A percentile compares a stretch with the other conserved stretches of the same genome.
Conservation (phyloP, 2,329 filamentous ascomycete species). For the Penicillium sp. region DNA sequence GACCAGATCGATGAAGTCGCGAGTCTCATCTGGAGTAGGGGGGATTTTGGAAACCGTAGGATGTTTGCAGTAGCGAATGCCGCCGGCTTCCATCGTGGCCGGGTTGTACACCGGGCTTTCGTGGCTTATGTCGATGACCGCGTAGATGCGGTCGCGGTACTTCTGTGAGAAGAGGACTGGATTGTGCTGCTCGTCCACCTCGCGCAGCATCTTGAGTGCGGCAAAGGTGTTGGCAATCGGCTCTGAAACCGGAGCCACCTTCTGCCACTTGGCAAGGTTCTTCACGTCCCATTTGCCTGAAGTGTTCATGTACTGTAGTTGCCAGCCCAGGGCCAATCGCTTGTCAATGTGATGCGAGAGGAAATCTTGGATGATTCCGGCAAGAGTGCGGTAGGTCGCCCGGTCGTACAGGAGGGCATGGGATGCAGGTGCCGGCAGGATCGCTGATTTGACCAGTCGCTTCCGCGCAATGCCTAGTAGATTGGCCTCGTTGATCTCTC, state of each 20-base stretch:
- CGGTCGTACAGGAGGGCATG: constrained; percentile 83
- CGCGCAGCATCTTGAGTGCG: constrained; percentile 87
- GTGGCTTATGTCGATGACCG: constrained; percentile 86
- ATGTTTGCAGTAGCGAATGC: constrained; percentile 75
- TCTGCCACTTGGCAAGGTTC: constrained; percentile 87
- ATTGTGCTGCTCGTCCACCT: constrained; percentile 78
- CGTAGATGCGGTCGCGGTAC: constrained; percentile 64
- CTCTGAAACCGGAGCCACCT: constrained; percentile 69
- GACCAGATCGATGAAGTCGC: constrained; percentile 56
- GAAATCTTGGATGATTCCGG: constrained; percentile 79
- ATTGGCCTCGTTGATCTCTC: constrained; percentile 9
- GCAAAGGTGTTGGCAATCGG: constrained; percentile 76
- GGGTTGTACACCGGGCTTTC: constrained; percentile 88
- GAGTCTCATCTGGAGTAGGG: constrained; percentile 60
- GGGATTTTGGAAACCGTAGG: constrained; percentile 90
- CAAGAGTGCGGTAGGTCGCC: constrained; percentile 67
- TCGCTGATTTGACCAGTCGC: constrained; percentile 59
- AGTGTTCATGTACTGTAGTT: constrained; percentile 79
- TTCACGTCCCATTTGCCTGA: constrained; percentile 98
- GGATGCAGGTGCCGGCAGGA: constrained; percentile 71
- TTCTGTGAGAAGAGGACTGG: constrained; percentile 65
- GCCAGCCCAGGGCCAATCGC: constrained; percentile 80
- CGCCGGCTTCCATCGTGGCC: constrained; percentile 59
- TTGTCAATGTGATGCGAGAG: constrained; percentile 68
- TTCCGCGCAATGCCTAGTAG: constrained; percentile 37